phyloP scores from a whole-genome alignment of 1,284 basidiomycete genomes.

The Boletus mariae region DNA sequence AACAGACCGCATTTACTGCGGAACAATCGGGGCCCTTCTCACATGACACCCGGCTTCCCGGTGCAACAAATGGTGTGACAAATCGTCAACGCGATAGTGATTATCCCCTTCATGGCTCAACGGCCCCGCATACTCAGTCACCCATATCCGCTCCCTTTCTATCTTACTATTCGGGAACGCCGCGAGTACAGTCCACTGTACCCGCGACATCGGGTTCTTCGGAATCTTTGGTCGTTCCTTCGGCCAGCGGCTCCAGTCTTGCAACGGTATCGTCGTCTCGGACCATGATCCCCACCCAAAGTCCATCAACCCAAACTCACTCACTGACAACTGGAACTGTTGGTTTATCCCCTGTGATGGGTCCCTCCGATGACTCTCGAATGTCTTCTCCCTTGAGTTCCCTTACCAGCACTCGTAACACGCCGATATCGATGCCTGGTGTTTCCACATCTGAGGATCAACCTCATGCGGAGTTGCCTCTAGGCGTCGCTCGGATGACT shows the following conservation, averaged over 20 bases:
- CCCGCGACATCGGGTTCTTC: not conserved
- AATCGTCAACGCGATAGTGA: not conserved
- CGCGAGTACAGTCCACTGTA: not conserved
- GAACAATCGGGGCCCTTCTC: slow-evolving; percentile 2
- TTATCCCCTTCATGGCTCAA: not conserved
- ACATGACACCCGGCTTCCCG: not conserved
- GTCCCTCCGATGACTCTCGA: not conserved
- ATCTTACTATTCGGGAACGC: not conserved
- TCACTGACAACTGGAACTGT: not conserved
- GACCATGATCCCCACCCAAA: not conserved
- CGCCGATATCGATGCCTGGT: not conserved
- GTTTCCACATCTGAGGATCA: not conserved
- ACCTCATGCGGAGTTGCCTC: not conserved
- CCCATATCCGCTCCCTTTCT: not conserved
- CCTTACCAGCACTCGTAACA: not conserved
- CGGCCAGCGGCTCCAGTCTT: not conserved
- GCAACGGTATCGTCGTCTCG: not conserved
- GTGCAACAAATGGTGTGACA: not conserved
- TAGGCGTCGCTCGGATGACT: not conserved
- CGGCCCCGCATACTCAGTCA: not conserved
- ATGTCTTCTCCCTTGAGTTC: not conserved
- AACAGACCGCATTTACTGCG: slow-evolving; percentile 1
- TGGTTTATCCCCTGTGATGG: not conserved
- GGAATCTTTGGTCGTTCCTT: not conserved
- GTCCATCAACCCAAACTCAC: not conserved